Evolutionary conservation across 2,329 filamentous ascomycete species (phyloP).

Genomic region (Dendrostoma leiphaemia): DNA sequence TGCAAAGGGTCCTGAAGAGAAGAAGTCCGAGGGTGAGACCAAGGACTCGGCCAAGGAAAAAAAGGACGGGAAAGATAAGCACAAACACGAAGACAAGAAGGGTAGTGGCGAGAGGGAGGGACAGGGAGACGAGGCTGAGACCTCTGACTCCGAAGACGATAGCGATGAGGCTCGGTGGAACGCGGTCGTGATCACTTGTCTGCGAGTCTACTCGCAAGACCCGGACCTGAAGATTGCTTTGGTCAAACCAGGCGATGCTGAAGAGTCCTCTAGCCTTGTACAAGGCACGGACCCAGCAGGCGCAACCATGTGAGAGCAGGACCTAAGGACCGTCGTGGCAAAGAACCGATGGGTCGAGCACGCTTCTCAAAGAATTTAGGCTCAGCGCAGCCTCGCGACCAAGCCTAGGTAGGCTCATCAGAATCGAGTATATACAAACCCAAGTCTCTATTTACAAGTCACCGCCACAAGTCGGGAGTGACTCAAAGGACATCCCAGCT

Average conservation of each 20-base stretch:
- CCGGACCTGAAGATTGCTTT: constrained; percentile 32
- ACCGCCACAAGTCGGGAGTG: too few relatives aligned
- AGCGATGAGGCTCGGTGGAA: constrained; percentile 34
- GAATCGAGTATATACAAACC: constrained; percentile 4
- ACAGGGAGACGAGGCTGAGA: constrained; percentile 21
- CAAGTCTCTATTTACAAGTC: constrained; percentile 4
- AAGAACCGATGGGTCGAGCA: too few relatives aligned
- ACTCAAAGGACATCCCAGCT: too few relatives aligned
- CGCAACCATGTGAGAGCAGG: constrained; percentile 25
- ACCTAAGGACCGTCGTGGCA: background rate
- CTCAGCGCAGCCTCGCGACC: too few relatives aligned
- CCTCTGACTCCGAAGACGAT: constrained; percentile 18
- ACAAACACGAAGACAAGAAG: constrained; percentile 1
- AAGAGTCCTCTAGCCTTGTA: constrained; percentile 28
- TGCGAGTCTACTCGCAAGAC: constrained; percentile 38
- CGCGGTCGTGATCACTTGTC: constrained; percentile 39
- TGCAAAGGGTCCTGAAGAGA: constrained; percentile 20
- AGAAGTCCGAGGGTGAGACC: background rate
- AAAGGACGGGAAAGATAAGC: background rate
- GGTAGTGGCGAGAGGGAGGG: constrained; percentile 24
- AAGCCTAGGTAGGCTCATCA: too few relatives aligned
- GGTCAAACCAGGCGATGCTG: constrained; percentile 29
- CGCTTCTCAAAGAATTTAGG: too few relatives aligned
- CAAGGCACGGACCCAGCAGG: constrained; percentile 28
- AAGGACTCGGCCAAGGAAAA: constrained; percentile 5